Conservation (phyloP, 768 basidiomycete genomes). For the Amanita rimosa region DNA sequence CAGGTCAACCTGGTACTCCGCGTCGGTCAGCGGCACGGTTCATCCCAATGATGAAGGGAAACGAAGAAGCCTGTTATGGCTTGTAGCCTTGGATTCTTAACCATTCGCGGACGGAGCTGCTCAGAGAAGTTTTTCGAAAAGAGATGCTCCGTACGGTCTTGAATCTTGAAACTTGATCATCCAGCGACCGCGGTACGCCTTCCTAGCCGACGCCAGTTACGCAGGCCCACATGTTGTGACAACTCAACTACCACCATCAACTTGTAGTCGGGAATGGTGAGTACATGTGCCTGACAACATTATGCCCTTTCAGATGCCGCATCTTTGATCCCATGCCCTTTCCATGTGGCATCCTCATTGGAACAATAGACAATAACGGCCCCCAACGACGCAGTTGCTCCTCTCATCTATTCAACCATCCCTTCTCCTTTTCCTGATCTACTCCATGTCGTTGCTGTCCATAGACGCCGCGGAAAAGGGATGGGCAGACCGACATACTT, state of each 20-base stretch:
- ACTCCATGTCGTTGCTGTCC: conserved; percentile 11
- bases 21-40: background rate
- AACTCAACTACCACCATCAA: too few relatives aligned
- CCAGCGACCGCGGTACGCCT: too few relatives aligned
- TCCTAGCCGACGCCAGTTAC: too few relatives aligned
- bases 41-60: background rate
- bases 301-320: background rate
- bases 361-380: background rate
- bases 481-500: background rate
- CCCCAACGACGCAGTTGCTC: background rate
- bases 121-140: too few relatives aligned
- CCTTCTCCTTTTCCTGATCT: background rate
- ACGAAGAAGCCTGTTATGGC: background rate
- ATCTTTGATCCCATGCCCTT: background rate
- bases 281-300: background rate
- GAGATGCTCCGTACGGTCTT: too few relatives aligned
- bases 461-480: conserved; percentile 27
- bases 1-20: background rate
- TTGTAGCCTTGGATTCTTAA: background rate
- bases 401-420: background rate
- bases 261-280: too few relatives aligned
- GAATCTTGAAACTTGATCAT: too few relatives aligned
- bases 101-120: background rate
- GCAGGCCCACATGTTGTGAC: too few relatives aligned
- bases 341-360: background rate